Base-by-base conservation (phyloP, 1,139 yeast species). In the Yamadazyma siamensis region DNA sequence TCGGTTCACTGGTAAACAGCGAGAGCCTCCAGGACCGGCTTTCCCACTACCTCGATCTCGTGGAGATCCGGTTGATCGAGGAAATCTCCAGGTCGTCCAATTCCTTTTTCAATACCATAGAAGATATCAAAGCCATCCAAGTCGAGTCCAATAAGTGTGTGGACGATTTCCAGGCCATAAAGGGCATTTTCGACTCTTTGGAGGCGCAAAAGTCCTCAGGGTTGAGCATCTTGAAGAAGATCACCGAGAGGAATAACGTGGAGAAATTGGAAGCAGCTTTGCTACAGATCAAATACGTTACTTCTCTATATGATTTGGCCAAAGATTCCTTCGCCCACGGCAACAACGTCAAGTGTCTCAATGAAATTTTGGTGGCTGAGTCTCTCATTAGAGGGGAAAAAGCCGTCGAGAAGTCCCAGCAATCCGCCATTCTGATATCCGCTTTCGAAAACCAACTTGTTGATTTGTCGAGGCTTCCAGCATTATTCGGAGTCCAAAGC, bases 11-110 rank as follows among this genome's bases (percentile, higher is more conserved):
- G 9, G 46, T 46, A 4, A 65, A 72, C 36, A 76, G 80, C 49
- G 60, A 76, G 3, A 68, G 71, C 25, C 55, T 89, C n/a, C 95
- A 84, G 48, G 95, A 88, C 27, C 79, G 78, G 46, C 62, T 91
- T 25, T 83, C 94, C 2, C 78, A 80, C 58, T 87, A 88, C 51
- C 65, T 91, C 36, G 98, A 91, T 54, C 68, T 80, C 1, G 89
- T 91, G 1, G 98, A 91, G 54, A 65, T 85, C 25, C 80, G 83
- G 41, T 61, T 91, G 28, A 83, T 89, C 13, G 71, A 75, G 27
- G 96, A 89, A 52, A 88, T 91, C 22, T 82, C 95, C 8, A 77
- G 76, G 43, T 82, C 95, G 0, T 85, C 96, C 0, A 77, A 78
- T 36, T 80, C 89, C 4, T 91, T 91, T 51, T 88, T 89, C 56